Conservation (phyloP, 2,329 filamentous ascomycete genomes). For the Colletotrichum camelliae region DNA sequence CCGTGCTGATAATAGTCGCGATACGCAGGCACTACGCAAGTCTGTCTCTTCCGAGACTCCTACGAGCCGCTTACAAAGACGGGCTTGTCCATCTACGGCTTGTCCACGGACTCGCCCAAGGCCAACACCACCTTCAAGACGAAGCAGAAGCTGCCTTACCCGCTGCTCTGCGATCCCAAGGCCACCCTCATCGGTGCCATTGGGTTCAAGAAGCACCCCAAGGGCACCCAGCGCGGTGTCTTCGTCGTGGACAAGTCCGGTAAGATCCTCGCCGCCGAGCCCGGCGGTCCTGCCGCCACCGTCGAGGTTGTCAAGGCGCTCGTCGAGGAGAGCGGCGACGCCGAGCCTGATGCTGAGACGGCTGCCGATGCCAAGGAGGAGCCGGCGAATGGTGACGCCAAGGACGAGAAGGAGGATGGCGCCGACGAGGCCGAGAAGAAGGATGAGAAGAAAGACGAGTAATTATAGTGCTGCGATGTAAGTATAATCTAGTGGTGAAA, state of each 20-base stretch:
- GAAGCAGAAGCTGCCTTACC: slow-evolving; percentile 89
- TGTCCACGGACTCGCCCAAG: slow-evolving; percentile 87
- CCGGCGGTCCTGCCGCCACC: slow-evolving; percentile 79
- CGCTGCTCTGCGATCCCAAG: slow-evolving; percentile 82
- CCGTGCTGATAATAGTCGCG: neutral
- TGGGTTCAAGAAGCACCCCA: slow-evolving; percentile 85
- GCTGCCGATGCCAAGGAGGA: slow-evolving; percentile 29
- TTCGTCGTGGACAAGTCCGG: slow-evolving; percentile 85
- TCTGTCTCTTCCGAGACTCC: slow-evolving; percentile 88
- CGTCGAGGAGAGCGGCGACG: slow-evolving; percentile 48
- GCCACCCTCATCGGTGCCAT: slow-evolving; percentile 81
- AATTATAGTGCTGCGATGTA: slow-evolving; percentile 2
- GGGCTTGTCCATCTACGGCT: slow-evolving; percentile 87
- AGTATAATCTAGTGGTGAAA: neutral
- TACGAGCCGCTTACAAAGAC: slow-evolving; percentile 77
- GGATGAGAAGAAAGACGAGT: slow-evolving; percentile 14
- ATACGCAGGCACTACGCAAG: slow-evolving; percentile 83
- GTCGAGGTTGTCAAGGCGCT: slow-evolving; percentile 78
- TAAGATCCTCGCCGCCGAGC: slow-evolving; percentile 76
- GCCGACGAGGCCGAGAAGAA: slow-evolving; percentile 22
- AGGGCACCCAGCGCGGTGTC: slow-evolving; percentile 83
- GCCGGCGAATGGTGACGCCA: slow-evolving; percentile 30
- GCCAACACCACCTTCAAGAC: slow-evolving; percentile 92
- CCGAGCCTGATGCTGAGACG: slow-evolving; percentile 47
- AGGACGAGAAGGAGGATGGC: slow-evolving; percentile 25